A percentile compares a stretch with the other conserved stretches of the same genome.
phyloP scores from a whole-genome alignment of 257 asterid species.

The Nemophila menziesii region DNA sequence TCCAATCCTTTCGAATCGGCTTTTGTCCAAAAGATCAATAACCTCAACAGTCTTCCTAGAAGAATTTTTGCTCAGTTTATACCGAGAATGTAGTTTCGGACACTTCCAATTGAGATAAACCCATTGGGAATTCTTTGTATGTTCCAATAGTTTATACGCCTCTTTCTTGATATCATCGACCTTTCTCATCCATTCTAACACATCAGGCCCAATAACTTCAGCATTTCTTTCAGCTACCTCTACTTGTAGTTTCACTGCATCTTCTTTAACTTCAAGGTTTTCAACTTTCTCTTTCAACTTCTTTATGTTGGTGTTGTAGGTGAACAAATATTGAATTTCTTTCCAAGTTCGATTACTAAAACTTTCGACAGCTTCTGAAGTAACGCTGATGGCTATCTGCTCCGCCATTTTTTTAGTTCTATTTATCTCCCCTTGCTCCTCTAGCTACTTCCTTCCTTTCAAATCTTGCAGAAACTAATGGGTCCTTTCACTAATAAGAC shows the following conservation, averaged over 20 bases:
- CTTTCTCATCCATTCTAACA: neutral
- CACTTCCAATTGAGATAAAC: neutral
- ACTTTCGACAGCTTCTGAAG: neutral
- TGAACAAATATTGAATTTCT: neutral
- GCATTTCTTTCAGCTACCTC: constrained; percentile 2
- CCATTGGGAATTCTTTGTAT: neutral
- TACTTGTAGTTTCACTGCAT: neutral
- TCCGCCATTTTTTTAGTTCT: neutral
- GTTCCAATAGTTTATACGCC: neutral
- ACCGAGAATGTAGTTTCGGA: neutral
- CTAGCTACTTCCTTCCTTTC: no score
- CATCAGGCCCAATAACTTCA: neutral
- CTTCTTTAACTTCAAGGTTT: constrained; percentile 1
- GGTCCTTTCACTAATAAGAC: no score
- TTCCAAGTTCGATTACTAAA: neutral
- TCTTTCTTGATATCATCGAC: neutral
- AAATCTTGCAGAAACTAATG: no score
- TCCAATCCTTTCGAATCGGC: neutral
- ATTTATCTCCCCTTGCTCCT: no score
- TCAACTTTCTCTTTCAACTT: neutral
- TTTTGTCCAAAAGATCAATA: neutral
- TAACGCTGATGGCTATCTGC: neutral
- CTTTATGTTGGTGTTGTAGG: constrained; percentile 1
- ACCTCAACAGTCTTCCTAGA: neutral
- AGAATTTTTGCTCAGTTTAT: neutral